Evolutionary conservation across 257 asterid genomes (phyloP).

Genomic region (Salvia miltiorrhiza): DNA sequence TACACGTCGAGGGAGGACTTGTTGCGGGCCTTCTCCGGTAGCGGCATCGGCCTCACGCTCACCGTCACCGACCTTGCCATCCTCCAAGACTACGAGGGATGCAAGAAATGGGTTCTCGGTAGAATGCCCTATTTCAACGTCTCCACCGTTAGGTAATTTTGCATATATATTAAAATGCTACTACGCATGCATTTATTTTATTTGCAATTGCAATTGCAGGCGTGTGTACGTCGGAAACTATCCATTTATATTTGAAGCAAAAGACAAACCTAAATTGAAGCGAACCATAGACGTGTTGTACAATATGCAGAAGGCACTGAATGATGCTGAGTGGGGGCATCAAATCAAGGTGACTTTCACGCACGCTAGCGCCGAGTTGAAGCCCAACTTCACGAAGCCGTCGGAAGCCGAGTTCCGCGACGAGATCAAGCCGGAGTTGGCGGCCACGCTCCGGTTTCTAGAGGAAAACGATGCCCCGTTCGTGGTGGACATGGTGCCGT

Average conservation of each 20-base stretch:
- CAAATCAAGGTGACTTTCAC: slow-evolving; percentile 21
- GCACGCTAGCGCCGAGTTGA: neutral
- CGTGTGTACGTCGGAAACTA: neutral
- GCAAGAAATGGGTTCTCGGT: neutral
- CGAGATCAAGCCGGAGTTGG: slow-evolving; percentile 21
- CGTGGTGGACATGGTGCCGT: slow-evolving; percentile 19
- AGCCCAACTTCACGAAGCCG: slow-evolving; percentile 25
- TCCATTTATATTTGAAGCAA: neutral
- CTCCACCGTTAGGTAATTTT: slow-evolving; percentile 22
- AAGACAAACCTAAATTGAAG: rapidly evolving
- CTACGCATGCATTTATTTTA: too few species aligned
- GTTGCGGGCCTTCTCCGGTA: slow-evolving; percentile 24
- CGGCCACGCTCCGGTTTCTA: neutral
- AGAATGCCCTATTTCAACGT: neutral
- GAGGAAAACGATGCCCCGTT: slow-evolving; percentile 18
- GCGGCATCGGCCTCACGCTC: slow-evolving; percentile 19
- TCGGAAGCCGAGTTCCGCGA: slow-evolving; percentile 40
- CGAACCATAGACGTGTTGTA: neutral
- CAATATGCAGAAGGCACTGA: slow-evolving; percentile 13
- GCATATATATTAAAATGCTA: too few species aligned
- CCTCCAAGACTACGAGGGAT: neutral
- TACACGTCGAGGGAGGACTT: slow-evolving; percentile 2
- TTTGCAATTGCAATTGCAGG: slow-evolving; percentile 14
- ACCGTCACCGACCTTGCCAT: rapidly evolving
- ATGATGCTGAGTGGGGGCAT: slow-evolving; percentile 11